Evolutionary conservation across 345 rosid genomes (phyloP).

Genomic region (Gossypium mustelinum): DNA sequence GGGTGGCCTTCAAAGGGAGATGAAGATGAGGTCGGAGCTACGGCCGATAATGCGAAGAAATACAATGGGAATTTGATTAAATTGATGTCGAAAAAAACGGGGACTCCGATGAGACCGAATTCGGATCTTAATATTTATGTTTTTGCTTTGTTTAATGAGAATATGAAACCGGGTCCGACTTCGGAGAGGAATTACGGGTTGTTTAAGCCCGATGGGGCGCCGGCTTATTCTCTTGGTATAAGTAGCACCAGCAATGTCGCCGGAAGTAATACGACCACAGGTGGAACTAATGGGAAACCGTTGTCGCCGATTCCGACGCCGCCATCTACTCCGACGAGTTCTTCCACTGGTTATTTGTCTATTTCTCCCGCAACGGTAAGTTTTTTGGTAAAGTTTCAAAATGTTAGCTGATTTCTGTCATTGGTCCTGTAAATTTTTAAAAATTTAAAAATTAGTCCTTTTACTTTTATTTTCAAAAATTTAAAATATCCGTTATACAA

Average conservation of each 20-base stretch:
- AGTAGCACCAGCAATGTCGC: background rate
- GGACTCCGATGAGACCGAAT: slow-evolving; percentile 74
- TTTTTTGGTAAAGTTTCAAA: background rate
- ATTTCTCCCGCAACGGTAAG: slow-evolving; percentile 44
- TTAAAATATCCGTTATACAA: too few species aligned
- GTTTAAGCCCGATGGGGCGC: slow-evolving; percentile 84
- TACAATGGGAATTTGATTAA: slow-evolving; percentile 81
- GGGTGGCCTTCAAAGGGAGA: slow-evolving; percentile 99
- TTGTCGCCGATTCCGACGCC: slow-evolving; percentile 25
- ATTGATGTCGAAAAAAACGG: slow-evolving; percentile 52
- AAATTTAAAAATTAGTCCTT: too few species aligned
- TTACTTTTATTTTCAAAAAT: too few species aligned
- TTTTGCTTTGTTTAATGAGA: slow-evolving; percentile 89
- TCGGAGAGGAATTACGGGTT: slow-evolving; percentile 95
- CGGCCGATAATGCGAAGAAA: slow-evolving; percentile 73
- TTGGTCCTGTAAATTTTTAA: too few species aligned
- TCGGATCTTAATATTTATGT: slow-evolving; percentile 58
- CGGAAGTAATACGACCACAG: slow-evolving; percentile 14
- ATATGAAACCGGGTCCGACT: slow-evolving; percentile 88
- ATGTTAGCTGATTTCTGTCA: too few species aligned
- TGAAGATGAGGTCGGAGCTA: slow-evolving; percentile 72
- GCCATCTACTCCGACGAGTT: slow-evolving; percentile 25
- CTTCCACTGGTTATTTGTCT: slow-evolving; percentile 46
- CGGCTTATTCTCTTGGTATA: slow-evolving; percentile 54
- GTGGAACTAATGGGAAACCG: slow-evolving; percentile 14